Percentiles rank a stretch among this genome's conserved stretches.
Conservation (phyloP, 805 yeast species). For the Yarrowia sp. region DNA sequence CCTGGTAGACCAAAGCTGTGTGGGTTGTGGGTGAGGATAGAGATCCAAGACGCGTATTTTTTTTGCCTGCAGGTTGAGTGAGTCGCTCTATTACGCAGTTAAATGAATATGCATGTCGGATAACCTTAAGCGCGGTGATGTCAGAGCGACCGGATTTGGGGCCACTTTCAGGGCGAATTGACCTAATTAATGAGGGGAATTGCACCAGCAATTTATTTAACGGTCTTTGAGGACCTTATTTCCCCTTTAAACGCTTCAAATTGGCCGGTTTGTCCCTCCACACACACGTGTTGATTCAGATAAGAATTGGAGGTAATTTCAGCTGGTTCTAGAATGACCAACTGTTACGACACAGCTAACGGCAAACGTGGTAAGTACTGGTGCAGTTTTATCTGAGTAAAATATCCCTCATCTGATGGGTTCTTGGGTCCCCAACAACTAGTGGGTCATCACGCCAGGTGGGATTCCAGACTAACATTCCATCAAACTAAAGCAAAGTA, state of each 20-base stretch:
- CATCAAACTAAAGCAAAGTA: too few relatives aligned
- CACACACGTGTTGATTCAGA: background rate
- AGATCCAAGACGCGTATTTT: slow-evolving; percentile 5
- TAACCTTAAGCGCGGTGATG: slow-evolving; percentile 11
- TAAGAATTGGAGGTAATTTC: background rate
- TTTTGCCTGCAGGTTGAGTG: background rate
- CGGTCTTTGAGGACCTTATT: too few relatives aligned
- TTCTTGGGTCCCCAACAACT: background rate
- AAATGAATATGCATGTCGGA: slow-evolving; percentile 11
- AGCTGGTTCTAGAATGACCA: background rate
- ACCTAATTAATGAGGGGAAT: too few relatives aligned
- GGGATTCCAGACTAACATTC: background rate
- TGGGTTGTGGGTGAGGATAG: background rate
- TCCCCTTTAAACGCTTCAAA: too few relatives aligned
- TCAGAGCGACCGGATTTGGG: background rate
- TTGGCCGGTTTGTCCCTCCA: too few relatives aligned
- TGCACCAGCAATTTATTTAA: too few relatives aligned
- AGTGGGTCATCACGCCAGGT: background rate
- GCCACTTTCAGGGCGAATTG: background rate
- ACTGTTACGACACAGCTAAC: background rate
- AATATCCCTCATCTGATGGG: too few relatives aligned
- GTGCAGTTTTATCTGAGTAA: too few relatives aligned
- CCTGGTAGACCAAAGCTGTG: slow-evolving; percentile 11
- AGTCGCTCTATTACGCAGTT: background rate
- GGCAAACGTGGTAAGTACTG: too few relatives aligned